These are phyloP conservation scores for Eimeria tenella DNA, from an alignment of 169 alveolate species.

Conservation along the genomic window DNA sequence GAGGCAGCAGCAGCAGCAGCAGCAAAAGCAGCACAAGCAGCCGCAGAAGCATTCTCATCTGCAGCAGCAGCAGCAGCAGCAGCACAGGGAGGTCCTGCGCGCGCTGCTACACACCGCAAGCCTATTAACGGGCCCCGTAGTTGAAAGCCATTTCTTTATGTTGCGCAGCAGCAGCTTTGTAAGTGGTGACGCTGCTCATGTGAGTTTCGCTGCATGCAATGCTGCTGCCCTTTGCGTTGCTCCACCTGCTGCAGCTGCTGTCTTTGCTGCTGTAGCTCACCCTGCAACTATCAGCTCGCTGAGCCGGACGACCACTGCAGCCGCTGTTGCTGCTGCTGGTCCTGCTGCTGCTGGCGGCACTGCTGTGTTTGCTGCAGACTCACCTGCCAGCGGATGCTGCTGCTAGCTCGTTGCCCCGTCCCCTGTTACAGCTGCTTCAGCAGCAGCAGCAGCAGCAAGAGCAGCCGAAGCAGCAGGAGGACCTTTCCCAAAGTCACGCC, in stretches of 20 bases:
- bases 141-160: neutral
- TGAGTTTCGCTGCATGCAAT: neutral
- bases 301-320: neutral
- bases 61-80: slow-evolving; percentile 64
- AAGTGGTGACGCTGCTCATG: neutral
- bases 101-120: slow-evolving; percentile 40
- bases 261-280: neutral
- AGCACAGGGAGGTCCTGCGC: slow-evolving; percentile 5
- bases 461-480: slow-evolving; percentile 24
- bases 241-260: neutral
- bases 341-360: neutral
- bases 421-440: neutral
- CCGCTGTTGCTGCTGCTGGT: slow-evolving; percentile 6
- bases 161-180: neutral
- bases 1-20: neutral
- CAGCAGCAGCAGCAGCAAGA: slow-evolving; percentile 45
- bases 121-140: neutral
- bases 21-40: slow-evolving; percentile 41
- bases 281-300: too few relatives aligned
- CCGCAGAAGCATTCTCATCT: slow-evolving; percentile 40
- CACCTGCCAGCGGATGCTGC: slow-evolving; percentile 25
- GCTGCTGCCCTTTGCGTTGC: neutral
- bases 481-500: neutral
- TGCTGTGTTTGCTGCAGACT: slow-evolving; percentile 45
- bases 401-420: slow-evolving; percentile 49